Evolutionary conservation across 139 green algal genomes (phyloP).

Genomic region (Edaphochlamys debaryana): DNA sequence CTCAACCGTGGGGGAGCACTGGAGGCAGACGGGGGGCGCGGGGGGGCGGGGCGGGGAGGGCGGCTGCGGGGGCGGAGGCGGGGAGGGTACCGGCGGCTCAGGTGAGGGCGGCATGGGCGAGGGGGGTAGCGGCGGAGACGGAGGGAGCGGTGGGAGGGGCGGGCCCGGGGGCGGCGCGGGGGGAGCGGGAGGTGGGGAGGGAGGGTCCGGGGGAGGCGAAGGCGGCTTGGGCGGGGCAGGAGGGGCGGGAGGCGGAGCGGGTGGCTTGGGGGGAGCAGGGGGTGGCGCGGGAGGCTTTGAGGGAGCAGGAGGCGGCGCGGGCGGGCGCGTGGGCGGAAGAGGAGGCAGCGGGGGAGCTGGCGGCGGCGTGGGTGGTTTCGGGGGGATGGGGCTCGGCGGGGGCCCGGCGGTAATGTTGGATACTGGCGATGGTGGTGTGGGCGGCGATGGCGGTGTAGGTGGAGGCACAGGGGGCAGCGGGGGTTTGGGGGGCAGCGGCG

Average conservation of each 20-base stretch:
- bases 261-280: neutral
- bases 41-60: neutral
- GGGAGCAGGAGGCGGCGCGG: neutral
- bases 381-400: neutral
- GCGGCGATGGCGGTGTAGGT: neutral
- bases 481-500: too few relatives aligned
- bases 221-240: neutral
- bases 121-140: neutral
- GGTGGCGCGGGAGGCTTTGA: neutral
- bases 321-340: neutral
- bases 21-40: neutral
- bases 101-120: neutral
- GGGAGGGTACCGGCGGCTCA: neutral
- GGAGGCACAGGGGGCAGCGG: neutral
- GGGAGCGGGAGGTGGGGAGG: neutral
- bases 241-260: neutral
- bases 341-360: neutral
- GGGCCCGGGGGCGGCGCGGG: neutral
- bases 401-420: neutral
- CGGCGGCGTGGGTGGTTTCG: neutral
- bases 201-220: neutral
- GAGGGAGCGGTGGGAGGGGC: neutral
- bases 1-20: neutral
- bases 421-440: neutral
- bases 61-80: neutral